A percentile compares a stretch with the other conserved stretches of the same genome.
Conservation (phyloP, 768 basidiomycete genomes). For the Lentinula detonsa region DNA sequence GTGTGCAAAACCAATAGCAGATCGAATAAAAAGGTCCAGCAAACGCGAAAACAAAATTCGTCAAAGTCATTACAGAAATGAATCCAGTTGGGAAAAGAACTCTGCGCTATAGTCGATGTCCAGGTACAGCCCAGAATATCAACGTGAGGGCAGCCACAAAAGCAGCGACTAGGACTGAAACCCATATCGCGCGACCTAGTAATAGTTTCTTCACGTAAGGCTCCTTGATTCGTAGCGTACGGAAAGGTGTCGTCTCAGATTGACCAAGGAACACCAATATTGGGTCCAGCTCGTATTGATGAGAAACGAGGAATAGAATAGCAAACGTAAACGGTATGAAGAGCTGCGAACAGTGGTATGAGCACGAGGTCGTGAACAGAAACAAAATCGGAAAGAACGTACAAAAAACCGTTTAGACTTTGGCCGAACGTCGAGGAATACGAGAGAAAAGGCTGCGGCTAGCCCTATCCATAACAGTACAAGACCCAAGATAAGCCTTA, state of each 20-base stretch:
- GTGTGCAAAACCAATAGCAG: constrained; percentile 2
- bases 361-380: background rate
- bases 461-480: constrained; percentile 94
- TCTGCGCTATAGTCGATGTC: constrained; percentile 65
- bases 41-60: background rate
- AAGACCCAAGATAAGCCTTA: constrained; percentile 80
- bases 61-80: background rate
- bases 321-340: constrained; percentile 93
- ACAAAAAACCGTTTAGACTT: constrained; percentile 94
- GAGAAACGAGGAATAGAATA: constrained; percentile 85
- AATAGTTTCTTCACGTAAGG: constrained; percentile 92
- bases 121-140: constrained; percentile 95
- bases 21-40: background rate
- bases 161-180: constrained; percentile 69
- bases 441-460: constrained; percentile 80
- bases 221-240: constrained; percentile 86
- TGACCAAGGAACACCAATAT: constrained; percentile 89
- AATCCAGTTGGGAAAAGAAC: background rate
- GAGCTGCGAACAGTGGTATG: constrained; percentile 44
- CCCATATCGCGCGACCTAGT: constrained; percentile 88
- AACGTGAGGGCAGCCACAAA: constrained; percentile 80
- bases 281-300: constrained; percentile 97
- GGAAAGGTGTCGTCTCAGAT: constrained; percentile 96
- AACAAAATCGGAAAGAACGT: constrained; percentile 29
- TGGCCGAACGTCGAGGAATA: constrained; percentile 91